Conservation (phyloP, 768 basidiomycete genomes). For the Podaxis pistillaris region DNA sequence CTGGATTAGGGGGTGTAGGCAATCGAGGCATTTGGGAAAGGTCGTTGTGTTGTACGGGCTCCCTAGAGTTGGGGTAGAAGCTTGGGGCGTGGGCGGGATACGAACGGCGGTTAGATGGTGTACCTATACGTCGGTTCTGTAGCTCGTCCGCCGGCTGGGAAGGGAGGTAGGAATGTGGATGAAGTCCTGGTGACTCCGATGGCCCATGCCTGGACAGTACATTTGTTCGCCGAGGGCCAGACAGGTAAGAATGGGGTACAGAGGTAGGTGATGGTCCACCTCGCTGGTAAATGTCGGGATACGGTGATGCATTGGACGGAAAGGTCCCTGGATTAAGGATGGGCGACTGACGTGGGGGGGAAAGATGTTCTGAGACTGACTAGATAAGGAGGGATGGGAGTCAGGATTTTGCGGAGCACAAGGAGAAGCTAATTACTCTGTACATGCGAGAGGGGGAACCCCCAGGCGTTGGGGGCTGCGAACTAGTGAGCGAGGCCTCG, state of each 20-base stretch:
- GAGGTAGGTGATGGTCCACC: background rate
- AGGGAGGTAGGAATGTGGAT: slow-evolving; percentile 6
- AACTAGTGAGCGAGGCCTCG: background rate
- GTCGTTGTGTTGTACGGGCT: background rate
- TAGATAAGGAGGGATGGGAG: background rate
- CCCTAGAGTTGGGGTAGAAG: background rate
- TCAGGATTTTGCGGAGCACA: background rate
- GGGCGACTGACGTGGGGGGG: background rate
- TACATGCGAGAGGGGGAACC: background rate
- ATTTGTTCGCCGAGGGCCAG: background rate
- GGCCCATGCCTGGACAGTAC: background rate
- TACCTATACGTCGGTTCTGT: background rate
- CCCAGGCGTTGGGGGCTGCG: background rate
- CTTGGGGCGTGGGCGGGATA: background rate
- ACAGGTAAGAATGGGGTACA: background rate
- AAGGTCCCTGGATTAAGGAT: background rate
- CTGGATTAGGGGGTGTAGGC: slow-evolving; percentile 7
- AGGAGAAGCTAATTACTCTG: background rate
- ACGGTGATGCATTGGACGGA: background rate
- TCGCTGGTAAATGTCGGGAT: background rate
- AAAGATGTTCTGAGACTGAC: background rate
- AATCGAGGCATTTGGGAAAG: background rate
- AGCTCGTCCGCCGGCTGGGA: slow-evolving; percentile 2
- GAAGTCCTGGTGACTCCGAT: background rate
- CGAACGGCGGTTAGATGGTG: background rate